Conservation (phyloP, 495 filamentous ascomycete species). For the Xylaria sp. region DNA sequence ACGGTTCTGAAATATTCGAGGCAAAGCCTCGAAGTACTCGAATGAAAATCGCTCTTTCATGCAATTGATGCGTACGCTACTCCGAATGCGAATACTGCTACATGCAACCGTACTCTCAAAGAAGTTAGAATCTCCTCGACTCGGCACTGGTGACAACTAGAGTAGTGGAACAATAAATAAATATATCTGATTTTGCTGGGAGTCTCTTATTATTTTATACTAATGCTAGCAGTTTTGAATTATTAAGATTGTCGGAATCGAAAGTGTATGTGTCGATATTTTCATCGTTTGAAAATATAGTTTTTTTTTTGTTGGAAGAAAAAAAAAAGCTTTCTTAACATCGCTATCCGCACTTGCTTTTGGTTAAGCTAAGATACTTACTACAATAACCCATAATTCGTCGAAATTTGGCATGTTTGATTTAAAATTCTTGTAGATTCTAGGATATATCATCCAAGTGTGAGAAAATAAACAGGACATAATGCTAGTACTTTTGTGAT, state of each 20-base stretch:
- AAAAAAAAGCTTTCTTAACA: neutral
- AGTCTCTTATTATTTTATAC: neutral
- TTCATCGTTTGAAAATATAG: neutral
- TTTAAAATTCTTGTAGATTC: neutral
- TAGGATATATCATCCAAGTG: neutral
- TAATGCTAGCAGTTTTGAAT: neutral
- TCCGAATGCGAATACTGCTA: slow-evolving; percentile 11
- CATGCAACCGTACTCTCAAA: slow-evolving; percentile 13
- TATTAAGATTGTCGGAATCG: neutral
- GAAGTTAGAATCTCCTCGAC: neutral
- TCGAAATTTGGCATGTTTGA: neutral
- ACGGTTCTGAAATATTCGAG: neutral
- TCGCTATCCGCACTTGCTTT: neutral
- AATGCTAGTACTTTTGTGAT: neutral
- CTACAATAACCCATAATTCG: neutral
- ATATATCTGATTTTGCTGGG: neutral
- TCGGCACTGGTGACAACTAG: neutral
- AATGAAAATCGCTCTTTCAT: neutral
- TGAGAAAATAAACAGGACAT: neutral
- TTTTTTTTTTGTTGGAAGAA: neutral
- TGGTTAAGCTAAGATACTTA: neutral
- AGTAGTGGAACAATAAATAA: neutral
- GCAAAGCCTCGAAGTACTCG: neutral
- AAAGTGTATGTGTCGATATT: too few species aligned
- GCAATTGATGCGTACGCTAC: neutral